phyloP scores from a whole-genome alignment of 176 grass and related monocot species.

The Alloteropsis semialata region DNA sequence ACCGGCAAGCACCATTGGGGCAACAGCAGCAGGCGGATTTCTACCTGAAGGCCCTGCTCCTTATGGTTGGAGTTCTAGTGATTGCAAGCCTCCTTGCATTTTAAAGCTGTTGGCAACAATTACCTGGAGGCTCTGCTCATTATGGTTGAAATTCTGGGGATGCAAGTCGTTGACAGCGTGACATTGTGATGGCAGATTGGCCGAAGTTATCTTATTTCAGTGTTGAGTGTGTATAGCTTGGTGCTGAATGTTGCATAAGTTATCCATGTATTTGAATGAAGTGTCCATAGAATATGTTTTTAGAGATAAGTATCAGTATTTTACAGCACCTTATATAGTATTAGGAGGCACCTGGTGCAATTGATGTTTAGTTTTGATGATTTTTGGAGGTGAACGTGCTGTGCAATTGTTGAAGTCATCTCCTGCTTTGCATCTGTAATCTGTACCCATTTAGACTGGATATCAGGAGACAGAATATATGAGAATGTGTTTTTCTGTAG shows the following conservation, averaged over 20 bases:
- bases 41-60: constrained; percentile 64
- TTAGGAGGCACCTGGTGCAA: constrained; percentile 10
- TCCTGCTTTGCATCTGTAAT: background rate
- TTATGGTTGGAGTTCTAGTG: constrained; percentile 72
- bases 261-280: constrained; percentile 16
- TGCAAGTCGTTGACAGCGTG: constrained; percentile 26
- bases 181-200: background rate
- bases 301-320: background rate
- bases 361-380: constrained; percentile 13
- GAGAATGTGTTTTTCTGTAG: background rate
- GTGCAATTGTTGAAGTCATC: constrained; percentile 30
- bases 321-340: background rate
- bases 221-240: constrained; percentile 12
- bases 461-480: background rate
- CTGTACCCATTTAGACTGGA: constrained; percentile 1
- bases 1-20: constrained; percentile 44
- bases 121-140: constrained; percentile 57
- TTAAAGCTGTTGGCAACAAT: constrained; percentile 27
- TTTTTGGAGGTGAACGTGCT: constrained; percentile 1
- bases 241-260: constrained; percentile 11
- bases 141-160: constrained; percentile 61
- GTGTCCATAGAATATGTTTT: constrained; percentile 23
- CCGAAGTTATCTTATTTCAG: background rate
- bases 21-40: constrained; percentile 83
- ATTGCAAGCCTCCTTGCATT: constrained; percentile 70